Conservation (phyloP, 805 yeast species). For the Blastobotrys terrestris region DNA sequence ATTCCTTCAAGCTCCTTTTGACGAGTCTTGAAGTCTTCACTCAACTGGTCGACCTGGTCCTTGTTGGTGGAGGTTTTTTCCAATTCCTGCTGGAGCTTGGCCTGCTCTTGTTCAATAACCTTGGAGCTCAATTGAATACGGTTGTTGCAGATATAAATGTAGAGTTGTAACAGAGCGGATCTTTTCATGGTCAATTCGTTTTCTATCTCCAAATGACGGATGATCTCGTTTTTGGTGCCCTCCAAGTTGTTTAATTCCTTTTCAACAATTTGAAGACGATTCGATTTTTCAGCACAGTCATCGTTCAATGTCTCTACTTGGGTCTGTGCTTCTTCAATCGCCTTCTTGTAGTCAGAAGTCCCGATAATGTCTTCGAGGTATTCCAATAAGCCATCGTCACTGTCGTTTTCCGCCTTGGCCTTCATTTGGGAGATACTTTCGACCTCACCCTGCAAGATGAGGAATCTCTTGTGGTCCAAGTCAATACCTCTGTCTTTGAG, state of each 20-base stretch:
- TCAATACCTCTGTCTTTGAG: constrained; percentile 83
- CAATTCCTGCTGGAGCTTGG: constrained; percentile 39
- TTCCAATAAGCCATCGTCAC: constrained; percentile 90
- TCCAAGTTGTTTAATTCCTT: constrained; percentile 64
- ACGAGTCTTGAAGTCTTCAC: constrained; percentile 16
- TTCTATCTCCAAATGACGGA: constrained; percentile 58
- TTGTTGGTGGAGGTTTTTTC: constrained; percentile 34
- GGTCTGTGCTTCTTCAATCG: constrained; percentile 58
- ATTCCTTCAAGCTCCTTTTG: constrained; percentile 19
- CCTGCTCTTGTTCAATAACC: constrained; percentile 37
- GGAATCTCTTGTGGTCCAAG: constrained; percentile 87
- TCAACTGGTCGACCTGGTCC: constrained; percentile 32
- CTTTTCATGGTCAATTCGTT: constrained; percentile 49
- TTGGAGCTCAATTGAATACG: constrained; percentile 36
- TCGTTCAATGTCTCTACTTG: constrained; percentile 74
- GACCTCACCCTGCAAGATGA: constrained; percentile 96
- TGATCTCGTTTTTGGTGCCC: constrained; percentile 57
- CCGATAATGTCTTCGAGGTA: constrained; percentile 97
- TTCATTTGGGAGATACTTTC: constrained; percentile 99
- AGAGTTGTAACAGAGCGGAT: constrained; percentile 50
- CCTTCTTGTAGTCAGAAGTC: constrained; percentile 72
- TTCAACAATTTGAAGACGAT: constrained; percentile 71
- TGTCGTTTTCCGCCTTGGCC: constrained; percentile 87
- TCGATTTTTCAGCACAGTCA: constrained; percentile 72
- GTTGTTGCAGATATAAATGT: constrained; percentile 36